phyloP scores from a whole-genome alignment of 2,329 filamentous ascomycete genomes.

The Colletotrichum godetiae region DNA sequence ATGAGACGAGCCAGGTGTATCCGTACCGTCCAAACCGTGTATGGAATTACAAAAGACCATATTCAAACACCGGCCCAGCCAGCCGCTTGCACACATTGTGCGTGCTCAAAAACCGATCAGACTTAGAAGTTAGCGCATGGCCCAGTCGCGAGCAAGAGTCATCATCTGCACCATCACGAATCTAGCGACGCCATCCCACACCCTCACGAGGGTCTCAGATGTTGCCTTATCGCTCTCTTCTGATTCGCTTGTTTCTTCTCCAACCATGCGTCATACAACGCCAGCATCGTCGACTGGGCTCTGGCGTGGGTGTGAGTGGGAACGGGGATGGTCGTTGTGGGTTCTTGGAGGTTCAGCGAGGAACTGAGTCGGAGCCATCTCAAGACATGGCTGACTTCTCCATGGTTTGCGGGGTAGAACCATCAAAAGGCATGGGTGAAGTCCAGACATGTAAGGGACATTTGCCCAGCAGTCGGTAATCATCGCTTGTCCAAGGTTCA shows the following conservation, averaged over 20 bases:
- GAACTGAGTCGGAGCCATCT: conserved; percentile 26
- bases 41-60: not conserved
- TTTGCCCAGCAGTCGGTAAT: not conserved
- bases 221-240: conserved; percentile 23
- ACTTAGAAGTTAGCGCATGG: not conserved
- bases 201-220: conserved; percentile 19
- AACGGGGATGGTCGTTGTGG: conserved; percentile 22
- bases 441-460: conserved; percentile 17
- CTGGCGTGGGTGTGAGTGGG: conserved; percentile 21
- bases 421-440: not conserved
- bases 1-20: not conserved
- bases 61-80: conserved; percentile 2
- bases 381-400: not conserved
- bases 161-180: conserved; percentile 27
- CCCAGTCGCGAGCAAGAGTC: conserved; percentile 21
- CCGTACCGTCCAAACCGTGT: not conserved
- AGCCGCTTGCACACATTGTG: not conserved
- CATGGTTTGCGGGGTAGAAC: conserved; percentile 31
- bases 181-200: conserved; percentile 27
- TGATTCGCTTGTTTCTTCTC: conserved; percentile 24
- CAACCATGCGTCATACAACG: conserved; percentile 29
- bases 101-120: not conserved
- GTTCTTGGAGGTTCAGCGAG: not conserved
- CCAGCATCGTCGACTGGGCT: conserved; percentile 27
- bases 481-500: not conserved